A percentile compares a stretch with the other conserved stretches of the same genome.
Evolutionary conservation across 345 rosid genomes (phyloP).

Genomic region (Erodium maritimum): DNA sequence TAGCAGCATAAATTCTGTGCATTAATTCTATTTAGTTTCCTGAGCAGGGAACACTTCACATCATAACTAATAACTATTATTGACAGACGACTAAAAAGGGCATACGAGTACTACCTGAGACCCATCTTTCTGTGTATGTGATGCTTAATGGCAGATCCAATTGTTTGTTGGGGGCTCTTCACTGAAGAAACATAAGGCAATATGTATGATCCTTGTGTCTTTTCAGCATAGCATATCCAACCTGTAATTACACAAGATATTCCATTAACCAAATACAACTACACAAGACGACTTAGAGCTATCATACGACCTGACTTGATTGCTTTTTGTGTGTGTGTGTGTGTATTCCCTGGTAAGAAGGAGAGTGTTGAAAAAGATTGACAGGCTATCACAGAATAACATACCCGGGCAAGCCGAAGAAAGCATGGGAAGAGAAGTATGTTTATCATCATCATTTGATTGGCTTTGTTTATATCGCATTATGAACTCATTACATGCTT

Average conservation of each 20-base stretch:
- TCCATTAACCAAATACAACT: constrained; percentile 1
- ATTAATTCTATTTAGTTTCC: too few species aligned
- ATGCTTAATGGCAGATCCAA: constrained; percentile 73
- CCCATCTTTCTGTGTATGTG: constrained; percentile 54
- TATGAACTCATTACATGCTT: constrained; percentile 82
- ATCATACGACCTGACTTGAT: too few species aligned
- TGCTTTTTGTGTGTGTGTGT: too few species aligned
- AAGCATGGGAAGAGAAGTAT: constrained; percentile 55
- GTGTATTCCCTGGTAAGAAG: too few species aligned
- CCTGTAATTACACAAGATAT: constrained; percentile 34
- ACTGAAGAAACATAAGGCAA: constrained; percentile 79
- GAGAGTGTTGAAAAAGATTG: not conserved
- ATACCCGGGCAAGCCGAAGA: constrained; percentile 93
- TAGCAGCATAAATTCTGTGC: too few species aligned
- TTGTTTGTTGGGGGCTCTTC: constrained; percentile 90
- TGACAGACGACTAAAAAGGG: constrained; percentile 2
- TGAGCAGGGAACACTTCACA: too few species aligned
- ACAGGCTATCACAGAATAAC: not conserved
- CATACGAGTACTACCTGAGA: constrained; percentile 40
- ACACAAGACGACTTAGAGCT: too few species aligned
- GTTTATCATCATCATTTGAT: constrained; percentile 22
- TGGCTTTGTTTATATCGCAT: constrained; percentile 45
- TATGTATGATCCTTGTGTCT: constrained; percentile 72
- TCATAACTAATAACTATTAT: too few species aligned
- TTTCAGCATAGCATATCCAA: constrained; percentile 99